Percentiles rank a stretch among this genome's conserved stretches.
Evolutionary conservation across 371 early-diverging fungal genomes (phyloP).

Genomic region (Mortierella sp.): DNA sequence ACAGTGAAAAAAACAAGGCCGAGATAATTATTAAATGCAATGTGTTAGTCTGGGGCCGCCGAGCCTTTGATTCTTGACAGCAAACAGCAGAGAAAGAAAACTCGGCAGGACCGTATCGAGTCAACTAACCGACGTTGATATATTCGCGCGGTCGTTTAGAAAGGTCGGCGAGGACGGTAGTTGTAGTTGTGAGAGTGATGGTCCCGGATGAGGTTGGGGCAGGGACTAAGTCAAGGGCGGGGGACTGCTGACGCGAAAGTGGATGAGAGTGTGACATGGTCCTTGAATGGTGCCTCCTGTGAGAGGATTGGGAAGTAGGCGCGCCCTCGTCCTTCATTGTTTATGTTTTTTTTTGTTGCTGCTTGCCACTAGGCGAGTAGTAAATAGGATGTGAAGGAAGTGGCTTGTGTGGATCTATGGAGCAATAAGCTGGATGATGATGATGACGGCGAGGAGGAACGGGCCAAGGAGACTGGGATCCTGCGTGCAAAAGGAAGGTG

Average conservation of each 20-base stretch:
- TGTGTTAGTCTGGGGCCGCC: not conserved
- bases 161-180: conserved; percentile 41
- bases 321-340: conserved; percentile 51
- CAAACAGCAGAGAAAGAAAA: not conserved
- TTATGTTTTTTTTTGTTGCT: not conserved
- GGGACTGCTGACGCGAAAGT: conserved; percentile 50
- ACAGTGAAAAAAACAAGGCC: not conserved
- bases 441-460: not conserved
- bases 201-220: conserved; percentile 43
- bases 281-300: conserved; percentile 49
- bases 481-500: too few species aligned
- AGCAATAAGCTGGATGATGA: not conserved
- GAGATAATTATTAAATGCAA: not conserved
- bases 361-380: not conserved
- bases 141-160: conserved; percentile 44
- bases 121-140: conserved; percentile 46
- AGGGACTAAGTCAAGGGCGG: conserved; percentile 39
- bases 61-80: not conserved
- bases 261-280: conserved; percentile 49
- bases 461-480: too few species aligned
- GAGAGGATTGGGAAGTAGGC: conserved; percentile 25
- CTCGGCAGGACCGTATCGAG: not conserved
- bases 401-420: not conserved
- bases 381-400: not conserved
- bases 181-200: conserved; percentile 42